Evolutionary conservation across 208 protist species (phyloP), one percentile per base, ranked within the genome.

Genomic region (Leishmania turanica): DNA sequence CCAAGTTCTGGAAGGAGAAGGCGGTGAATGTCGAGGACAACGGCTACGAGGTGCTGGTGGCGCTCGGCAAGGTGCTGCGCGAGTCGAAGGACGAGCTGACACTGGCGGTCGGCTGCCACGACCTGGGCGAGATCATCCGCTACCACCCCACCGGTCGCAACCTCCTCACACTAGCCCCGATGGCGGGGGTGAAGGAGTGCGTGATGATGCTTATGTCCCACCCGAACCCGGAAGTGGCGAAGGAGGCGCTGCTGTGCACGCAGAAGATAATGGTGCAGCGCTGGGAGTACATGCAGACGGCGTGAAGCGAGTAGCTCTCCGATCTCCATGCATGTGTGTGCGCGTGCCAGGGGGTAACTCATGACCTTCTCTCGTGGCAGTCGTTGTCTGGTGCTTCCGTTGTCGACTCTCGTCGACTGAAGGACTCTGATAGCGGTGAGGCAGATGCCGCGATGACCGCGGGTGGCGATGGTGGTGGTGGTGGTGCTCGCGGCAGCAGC

Each of bases 1-100:
- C 87, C 17, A 98, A 98, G 86, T 99, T 99, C 84, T 98, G 97
- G 96, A 95, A 93, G 77, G 94, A 98, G 76, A 98, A 98, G 81
- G 88, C 90, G 49, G 86, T 87, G 70, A 90, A 97, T 45, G 95
- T 98, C 42, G 97, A 98, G 77, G 89, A 91, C 62, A 94, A 98
- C 86, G 84, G 95, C 72, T 99, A 96, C 87, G 92, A 97, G 73
- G 92, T 98, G 37, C 85, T 99, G 31, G 81, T 85, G n/a, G 93
- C 92, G n/a, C 87, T 99, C 1, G 90, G 90, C 54, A 93, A 97
- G 56, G 80, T 97, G 21, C 87, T 99, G 58, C 83, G 95, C 27
- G 91, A 84, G 37, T 88, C 90, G 21, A 87, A 82, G 21, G 87
- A 92, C 51, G 87, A 93, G 31, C 65, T 90, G 54, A 96, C 91